phyloP scores from a whole-genome alignment of 202 grass and related monocot genomes.

The Elaeis oleifera region DNA sequence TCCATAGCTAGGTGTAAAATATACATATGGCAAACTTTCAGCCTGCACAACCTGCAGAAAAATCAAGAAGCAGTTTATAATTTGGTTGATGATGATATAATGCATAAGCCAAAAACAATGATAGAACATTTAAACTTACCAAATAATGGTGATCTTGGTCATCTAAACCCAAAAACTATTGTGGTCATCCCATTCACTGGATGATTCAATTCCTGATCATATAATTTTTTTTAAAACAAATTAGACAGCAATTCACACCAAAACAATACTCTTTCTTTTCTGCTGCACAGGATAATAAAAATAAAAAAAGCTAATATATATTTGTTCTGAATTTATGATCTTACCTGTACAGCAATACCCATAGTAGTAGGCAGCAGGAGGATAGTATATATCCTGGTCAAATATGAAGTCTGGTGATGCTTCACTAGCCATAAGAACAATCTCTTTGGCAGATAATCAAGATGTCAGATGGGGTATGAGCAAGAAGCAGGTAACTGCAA shows the following conservation, averaged over 20 bases:
- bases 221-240: conserved; percentile 5
- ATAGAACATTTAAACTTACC: conserved; percentile 10
- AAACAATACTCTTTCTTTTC: not conserved
- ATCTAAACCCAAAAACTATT: conserved; percentile 39
- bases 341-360: conserved; percentile 53
- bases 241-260: conserved; percentile 8
- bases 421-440: conserved; percentile 24
- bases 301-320: not conserved
- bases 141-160: conserved; percentile 44
- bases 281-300: not conserved
- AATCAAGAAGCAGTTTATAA: conserved; percentile 9
- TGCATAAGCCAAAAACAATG: conserved; percentile 8
- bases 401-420: conserved; percentile 30
- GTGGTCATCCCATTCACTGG: conserved; percentile 44
- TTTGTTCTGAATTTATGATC: no score
- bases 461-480: no score
- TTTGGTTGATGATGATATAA: conserved; percentile 6
- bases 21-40: conserved; percentile 51
- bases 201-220: conserved; percentile 42
- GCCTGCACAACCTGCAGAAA: conserved; percentile 39
- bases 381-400: conserved; percentile 55
- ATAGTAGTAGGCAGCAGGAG: conserved; percentile 32
- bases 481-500: no score
- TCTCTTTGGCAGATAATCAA: no score
- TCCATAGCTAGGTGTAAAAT: conserved; percentile 59